Conservation (phyloP, 768 basidiomycete species). For the Suillus subalutaceus region DNA sequence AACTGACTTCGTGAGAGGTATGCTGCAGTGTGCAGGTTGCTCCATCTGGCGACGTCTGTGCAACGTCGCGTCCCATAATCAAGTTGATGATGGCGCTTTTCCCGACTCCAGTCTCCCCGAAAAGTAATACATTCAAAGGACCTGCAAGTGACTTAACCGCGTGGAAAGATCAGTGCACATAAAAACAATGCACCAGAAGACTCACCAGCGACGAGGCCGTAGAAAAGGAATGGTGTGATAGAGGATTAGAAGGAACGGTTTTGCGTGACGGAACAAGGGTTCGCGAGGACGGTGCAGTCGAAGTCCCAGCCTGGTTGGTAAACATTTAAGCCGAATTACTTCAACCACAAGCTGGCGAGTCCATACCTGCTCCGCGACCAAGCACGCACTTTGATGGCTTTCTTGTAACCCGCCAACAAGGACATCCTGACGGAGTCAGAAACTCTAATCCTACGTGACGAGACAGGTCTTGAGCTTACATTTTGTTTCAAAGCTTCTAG, state of each 20-base stretch:
- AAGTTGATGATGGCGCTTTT: conserved; percentile 51
- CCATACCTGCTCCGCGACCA: background rate
- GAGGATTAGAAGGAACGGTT: background rate
- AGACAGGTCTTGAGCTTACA: background rate
- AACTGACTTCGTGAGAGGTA: conserved; percentile 22
- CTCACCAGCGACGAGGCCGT: background rate
- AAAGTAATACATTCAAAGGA: conserved; percentile 41
- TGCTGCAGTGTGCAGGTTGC: conserved; percentile 41
- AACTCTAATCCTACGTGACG: background rate
- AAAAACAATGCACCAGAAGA: background rate
- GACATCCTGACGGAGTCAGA: background rate
- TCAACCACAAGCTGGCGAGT: background rate
- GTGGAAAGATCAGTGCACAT: background rate
- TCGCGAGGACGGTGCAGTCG: too few species aligned
- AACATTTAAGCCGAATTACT: background rate
- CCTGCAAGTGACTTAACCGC: background rate
- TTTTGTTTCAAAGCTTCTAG: background rate
- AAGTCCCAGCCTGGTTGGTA: background rate
- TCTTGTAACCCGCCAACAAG: background rate
- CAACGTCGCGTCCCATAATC: conserved; percentile 33
- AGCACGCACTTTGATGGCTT: background rate
- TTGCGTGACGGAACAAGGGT: background rate
- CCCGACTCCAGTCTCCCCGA: conserved; percentile 45
- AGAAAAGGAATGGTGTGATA: background rate
- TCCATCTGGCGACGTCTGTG: conserved; percentile 33